A percentile compares a stretch with the other conserved stretches of the same genome.
phyloP scores from a whole-genome alignment of 257 asterid species.

The Misopates orontium region DNA sequence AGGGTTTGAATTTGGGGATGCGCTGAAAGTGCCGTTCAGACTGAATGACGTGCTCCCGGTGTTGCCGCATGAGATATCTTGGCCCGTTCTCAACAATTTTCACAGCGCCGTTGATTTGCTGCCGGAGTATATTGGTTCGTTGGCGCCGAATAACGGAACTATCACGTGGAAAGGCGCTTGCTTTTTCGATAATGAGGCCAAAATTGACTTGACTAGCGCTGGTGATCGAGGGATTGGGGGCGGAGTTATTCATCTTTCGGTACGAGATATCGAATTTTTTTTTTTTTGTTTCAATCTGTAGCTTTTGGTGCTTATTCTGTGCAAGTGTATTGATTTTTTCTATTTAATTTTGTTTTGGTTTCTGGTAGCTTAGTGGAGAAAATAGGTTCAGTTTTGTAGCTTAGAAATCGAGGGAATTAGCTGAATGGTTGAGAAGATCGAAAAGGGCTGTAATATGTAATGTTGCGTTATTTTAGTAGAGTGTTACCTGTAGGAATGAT shows the following conservation, averaged over 20 bases:
- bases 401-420: too few relatives aligned
- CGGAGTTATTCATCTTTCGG: conserved; percentile 73
- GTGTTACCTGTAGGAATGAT: too few relatives aligned
- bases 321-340: not conserved
- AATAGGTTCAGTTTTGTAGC: too few relatives aligned
- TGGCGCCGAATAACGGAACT: conserved; percentile 84
- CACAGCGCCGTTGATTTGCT: conserved; percentile 91
- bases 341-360: not conserved
- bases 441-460: too few relatives aligned
- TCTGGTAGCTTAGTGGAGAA: conserved; percentile 1
- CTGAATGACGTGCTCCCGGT: conserved; percentile 86
- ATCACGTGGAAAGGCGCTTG: conserved; percentile 93
- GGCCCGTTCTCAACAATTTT: conserved; percentile 83
- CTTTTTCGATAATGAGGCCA: conserved; percentile 70
- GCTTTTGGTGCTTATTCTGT: not conserved
- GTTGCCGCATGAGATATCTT: conserved; percentile 82
- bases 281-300: not conserved
- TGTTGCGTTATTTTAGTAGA: too few relatives aligned
- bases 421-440: too few relatives aligned
- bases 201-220: conserved; percentile 55
- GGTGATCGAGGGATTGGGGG: conserved; percentile 93
- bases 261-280: conserved; percentile 32
- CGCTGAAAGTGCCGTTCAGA: conserved; percentile 75
- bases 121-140: conserved; percentile 85
- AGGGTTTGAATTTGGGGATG: conserved; percentile 55